Percentiles rank a stretch among this genome's conserved stretches.
These are phyloP conservation scores for Sindora glabra DNA, from an alignment of 306 rosid species.

Conservation along the genomic window DNA sequence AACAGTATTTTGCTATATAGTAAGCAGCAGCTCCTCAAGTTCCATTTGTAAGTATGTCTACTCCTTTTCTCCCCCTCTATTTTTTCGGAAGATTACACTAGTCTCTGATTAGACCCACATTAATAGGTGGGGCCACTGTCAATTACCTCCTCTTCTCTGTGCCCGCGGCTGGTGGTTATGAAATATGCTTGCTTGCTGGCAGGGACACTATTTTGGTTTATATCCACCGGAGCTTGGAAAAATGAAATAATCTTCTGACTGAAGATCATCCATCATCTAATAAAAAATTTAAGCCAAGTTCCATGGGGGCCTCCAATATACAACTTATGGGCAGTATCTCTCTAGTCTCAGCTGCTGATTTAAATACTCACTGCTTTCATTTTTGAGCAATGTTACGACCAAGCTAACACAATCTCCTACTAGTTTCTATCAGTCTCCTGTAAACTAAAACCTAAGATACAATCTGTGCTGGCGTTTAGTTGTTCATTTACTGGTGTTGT, in stretches of 20 bases:
- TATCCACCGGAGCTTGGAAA: too few relatives aligned
- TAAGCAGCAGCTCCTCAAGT: not conserved
- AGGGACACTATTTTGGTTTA: not conserved
- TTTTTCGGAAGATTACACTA: too few relatives aligned
- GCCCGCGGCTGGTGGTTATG: too few relatives aligned
- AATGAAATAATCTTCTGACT: not conserved
- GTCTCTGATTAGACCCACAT: too few relatives aligned
- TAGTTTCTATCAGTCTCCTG: constrained; percentile 19
- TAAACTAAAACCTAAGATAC: constrained; percentile 25
- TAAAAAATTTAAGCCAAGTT: not conserved
- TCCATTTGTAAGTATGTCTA: not conserved
- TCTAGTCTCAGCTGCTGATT: constrained; percentile 7
- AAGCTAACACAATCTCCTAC: constrained; percentile 31
- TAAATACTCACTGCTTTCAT: constrained; percentile 11
- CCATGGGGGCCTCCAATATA: not conserved
- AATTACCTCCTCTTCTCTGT: too few relatives aligned
- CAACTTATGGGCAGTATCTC: not conserved
- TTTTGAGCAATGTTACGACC: constrained; percentile 11
- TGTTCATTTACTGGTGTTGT: constrained; percentile 34
- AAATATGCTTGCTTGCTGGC: not conserved
- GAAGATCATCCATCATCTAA: too few relatives aligned
- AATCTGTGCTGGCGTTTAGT: constrained; percentile 14
- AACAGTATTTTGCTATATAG: too few relatives aligned
- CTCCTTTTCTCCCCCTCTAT: not conserved
- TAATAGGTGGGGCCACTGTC: too few relatives aligned